Evolutionary conservation across 768 basidiomycete genomes (phyloP).

Genomic region (Boletus rubescentipes): DNA sequence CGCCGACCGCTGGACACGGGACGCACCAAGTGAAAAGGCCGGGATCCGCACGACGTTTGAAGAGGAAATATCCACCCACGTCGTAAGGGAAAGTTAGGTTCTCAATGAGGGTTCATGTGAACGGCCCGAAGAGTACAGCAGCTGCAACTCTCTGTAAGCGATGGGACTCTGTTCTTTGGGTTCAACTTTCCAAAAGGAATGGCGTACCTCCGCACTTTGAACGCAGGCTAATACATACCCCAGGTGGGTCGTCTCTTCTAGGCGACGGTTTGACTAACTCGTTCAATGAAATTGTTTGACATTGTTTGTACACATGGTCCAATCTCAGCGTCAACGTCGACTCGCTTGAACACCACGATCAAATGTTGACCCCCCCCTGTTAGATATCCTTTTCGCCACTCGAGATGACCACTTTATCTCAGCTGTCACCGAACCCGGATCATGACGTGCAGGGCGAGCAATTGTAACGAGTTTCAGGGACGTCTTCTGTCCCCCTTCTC

Average conservation of each 20-base stretch:
- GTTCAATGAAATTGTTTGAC: background rate
- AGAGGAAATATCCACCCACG: slow-evolving; percentile 6
- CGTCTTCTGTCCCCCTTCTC: background rate
- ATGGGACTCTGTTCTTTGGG: background rate
- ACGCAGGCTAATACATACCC: background rate
- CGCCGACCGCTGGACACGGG: slow-evolving; percentile 2
- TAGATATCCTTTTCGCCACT: background rate
- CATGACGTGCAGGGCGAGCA: slow-evolving; percentile 3
- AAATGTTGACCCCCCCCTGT: background rate
- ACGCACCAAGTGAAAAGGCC: slow-evolving; percentile 6
- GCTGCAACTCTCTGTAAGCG: slow-evolving; percentile 5
- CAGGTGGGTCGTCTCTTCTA: background rate
- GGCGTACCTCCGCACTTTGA: background rate
- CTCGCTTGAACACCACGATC: no score
- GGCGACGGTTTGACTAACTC: background rate
- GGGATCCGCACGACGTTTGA: slow-evolving; percentile 18
- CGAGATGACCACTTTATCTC: background rate
- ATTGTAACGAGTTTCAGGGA: slow-evolving; percentile 9
- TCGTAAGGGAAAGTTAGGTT: slow-evolving; percentile 13
- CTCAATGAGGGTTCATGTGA: slow-evolving; percentile 16
- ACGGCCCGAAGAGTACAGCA: background rate
- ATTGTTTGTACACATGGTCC: slow-evolving; percentile 6
- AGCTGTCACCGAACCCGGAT: slow-evolving; percentile 5
- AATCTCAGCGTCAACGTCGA: background rate
- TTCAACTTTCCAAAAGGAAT: background rate